Evolutionary conservation across 1,284 basidiomycete genomes (phyloP), one percentile per base, ranked within the genome.

Genomic region (Fomitopsis pinicola): DNA sequence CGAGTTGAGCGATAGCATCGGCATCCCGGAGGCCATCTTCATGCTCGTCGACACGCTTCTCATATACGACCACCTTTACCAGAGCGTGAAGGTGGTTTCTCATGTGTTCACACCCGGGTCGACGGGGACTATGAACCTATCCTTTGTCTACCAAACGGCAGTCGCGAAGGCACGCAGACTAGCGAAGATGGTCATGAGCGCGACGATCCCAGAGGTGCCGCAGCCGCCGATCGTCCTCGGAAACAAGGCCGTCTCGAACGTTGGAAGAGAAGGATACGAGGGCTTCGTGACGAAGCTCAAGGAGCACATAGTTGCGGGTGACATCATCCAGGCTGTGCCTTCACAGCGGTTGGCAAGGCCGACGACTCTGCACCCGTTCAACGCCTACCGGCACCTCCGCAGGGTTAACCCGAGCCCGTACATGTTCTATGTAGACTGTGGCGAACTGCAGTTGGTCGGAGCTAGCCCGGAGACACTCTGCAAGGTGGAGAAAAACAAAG

Each of bases 271-370:
- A 42, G 97, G 97, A 0, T 99, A 99, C 77, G 90, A 98, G 74
- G 77, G 77, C 4, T 98, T 97, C 70, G 97, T 99, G 19, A 95
- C 95, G 44, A 86, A 83, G 61, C 80, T 99, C 63, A 98, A 98
- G 79, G 83, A 97, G 71, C 94, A 95, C 72, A 98, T 99, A 61
- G 82, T 98, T 63, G 91, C 91, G 55, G 97, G 97, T 44, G 95
- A 99, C 76, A 98, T 99, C 71, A 99, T 99, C 70, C 97, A 99
- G 76, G 97, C 97, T 2, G 97, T 99, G 8, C 97, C 97, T 1
- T 95, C 93, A 17, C 97, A 99, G 73, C 83, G 97, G 17, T 80
- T 99, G 42, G 80, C 90, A 17, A 85, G 94, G 44, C 89, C 90
- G 58, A 99, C 97, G 0, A 76, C 84, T 22, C 79, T 99, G 35